Conservation (phyloP, 768 basidiomycete species). For the Tricholoma bakamatsutake region DNA sequence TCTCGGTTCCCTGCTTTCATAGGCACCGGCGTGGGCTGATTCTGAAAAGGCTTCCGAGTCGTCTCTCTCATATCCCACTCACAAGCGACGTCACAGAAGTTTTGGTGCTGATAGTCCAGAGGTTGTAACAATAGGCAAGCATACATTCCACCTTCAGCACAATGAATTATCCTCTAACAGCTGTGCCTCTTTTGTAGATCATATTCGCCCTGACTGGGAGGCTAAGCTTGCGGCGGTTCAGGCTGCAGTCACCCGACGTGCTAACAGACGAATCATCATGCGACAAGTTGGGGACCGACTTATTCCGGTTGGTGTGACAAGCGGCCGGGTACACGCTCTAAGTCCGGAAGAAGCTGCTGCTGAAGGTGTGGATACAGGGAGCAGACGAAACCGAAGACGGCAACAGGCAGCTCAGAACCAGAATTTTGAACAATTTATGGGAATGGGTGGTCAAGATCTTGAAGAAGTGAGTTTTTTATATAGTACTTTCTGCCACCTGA, state of each 20-base stretch:
- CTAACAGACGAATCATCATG: slow-evolving; percentile 96
- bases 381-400: slow-evolving; percentile 56
- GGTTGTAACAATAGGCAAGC: slow-evolving; percentile 84
- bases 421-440: slow-evolving; percentile 66
- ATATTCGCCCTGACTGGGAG: slow-evolving; percentile 98
- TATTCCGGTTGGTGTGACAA: slow-evolving; percentile 94
- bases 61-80: slow-evolving; percentile 37
- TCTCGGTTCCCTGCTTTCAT: not conserved
- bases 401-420: slow-evolving; percentile 41
- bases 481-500: slow-evolving; percentile 5
- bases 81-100: slow-evolving; percentile 82
- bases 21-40: slow-evolving; percentile 43
- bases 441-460: slow-evolving; percentile 79
- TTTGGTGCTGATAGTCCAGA: slow-evolving; percentile 81
- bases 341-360: slow-evolving; percentile 53
- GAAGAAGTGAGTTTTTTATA: slow-evolving; percentile 70
- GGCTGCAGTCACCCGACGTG: slow-evolving; percentile 92
- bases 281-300: slow-evolving; percentile 96
- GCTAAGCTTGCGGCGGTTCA: slow-evolving; percentile 89
- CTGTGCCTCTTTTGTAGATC: slow-evolving; percentile 46
- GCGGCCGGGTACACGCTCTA: slow-evolving; percentile 72
- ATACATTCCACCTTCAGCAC: slow-evolving; percentile 1
- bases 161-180: not conserved
- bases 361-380: slow-evolving; percentile 24
- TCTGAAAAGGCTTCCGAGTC: slow-evolving; percentile 42